Base-by-base conservation (phyloP, 352 stramenopile genomes). In the Phytophthora brassicae region DNA sequence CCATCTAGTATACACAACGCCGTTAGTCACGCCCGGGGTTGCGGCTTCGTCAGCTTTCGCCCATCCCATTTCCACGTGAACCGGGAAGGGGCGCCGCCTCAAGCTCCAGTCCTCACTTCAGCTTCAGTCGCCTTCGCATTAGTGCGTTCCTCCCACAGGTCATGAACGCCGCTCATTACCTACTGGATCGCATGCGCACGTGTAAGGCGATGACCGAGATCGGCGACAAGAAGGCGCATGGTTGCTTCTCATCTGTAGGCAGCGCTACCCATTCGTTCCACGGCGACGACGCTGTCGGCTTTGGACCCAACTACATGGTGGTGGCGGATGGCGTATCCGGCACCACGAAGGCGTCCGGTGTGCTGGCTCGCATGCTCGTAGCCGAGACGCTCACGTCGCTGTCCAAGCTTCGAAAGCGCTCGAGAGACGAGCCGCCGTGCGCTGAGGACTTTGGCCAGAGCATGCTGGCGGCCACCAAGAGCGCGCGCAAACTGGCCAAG, bases 241-340 rank as follows among this genome's bases (percentile, higher is more conserved):
- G 68, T 50, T 88, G 83, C 61, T 94, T 95, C 58, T 58, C 77
- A 55, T 94, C 87, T 5, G 83, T 95, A 2, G 81, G 78, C 36
- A 90, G 77, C 45, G 84, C 87, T 7, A 72, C 77, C 45, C 81
- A 94, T 70, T 84, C 72, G 54, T 95, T 92, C 68, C 85, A 94
- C 49, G 87, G 85, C 33, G 87, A 95, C 68, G 87, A 95, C 54
- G 87, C 87, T 1, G 81, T 94, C 19, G 87, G 84, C n/a, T 95
- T 89, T 58, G 87, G 87, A 0, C 83, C 84, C 3, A 71, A 79
- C 38, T 95, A 90, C 70, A 94, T 95, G 85, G 85, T 94, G 19
- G 78, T 94, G 17, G 83, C 84, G 2, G 87, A 95, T 69, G 87
- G 87, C 47, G 87, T 95, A 20, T 94, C 87, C 2, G 85, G 87